Evolutionary conservation across 108 stramenopile species (phyloP).

Genomic region (Conticribra weissflogii): DNA sequence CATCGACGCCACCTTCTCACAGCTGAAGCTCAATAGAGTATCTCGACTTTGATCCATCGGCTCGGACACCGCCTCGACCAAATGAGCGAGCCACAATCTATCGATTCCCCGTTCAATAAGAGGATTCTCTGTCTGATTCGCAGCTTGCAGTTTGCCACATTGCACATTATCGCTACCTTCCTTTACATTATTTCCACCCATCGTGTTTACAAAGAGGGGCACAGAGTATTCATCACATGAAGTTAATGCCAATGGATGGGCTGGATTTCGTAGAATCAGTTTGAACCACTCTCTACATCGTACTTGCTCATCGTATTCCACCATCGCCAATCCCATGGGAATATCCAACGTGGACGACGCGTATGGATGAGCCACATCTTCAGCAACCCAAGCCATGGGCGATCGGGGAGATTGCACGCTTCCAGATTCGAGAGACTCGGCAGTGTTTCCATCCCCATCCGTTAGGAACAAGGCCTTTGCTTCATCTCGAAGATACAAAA

Average conservation of each 20-base stretch:
- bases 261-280: slow-evolving; percentile 45
- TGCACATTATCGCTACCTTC: background rate
- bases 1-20: slow-evolving; percentile 5
- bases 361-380: slow-evolving; percentile 8
- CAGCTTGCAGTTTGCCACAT: too few species aligned
- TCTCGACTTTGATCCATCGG: slow-evolving; percentile 17
- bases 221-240: slow-evolving; percentile 31
- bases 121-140: slow-evolving; percentile 7
- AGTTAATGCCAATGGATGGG: slow-evolving; percentile 52
- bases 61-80: slow-evolving; percentile 2
- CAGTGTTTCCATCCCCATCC: too few species aligned
- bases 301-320: slow-evolving; percentile 62
- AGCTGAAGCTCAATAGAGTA: slow-evolving; percentile 22
- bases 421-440: too few species aligned
- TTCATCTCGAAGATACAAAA: slow-evolving; percentile 19
- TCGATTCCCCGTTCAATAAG: slow-evolving; percentile 21
- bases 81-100: slow-evolving; percentile 30
- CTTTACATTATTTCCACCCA: background rate
- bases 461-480: background rate
- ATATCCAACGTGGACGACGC: slow-evolving; percentile 17
- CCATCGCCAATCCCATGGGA: slow-evolving; percentile 45
- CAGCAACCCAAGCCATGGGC: background rate
- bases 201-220: slow-evolving; percentile 8
- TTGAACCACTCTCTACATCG: slow-evolving; percentile 57
- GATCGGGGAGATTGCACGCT: too few species aligned